Evolutionary conservation across 495 filamentous ascomycete genomes (phyloP), one percentile per base, ranked within the genome.

Genomic region (Glonium stellatum): DNA sequence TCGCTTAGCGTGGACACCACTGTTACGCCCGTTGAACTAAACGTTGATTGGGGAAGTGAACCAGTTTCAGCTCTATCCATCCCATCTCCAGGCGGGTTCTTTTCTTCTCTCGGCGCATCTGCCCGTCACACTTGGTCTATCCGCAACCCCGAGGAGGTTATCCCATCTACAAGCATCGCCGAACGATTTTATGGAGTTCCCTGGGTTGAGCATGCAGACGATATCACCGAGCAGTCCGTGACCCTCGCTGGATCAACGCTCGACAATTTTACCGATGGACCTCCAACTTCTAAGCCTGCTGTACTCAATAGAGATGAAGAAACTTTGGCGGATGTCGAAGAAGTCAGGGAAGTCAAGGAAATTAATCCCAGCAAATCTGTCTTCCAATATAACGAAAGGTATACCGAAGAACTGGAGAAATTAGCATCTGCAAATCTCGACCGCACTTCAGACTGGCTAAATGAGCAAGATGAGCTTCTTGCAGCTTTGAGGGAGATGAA

Each of bases 61-160:
- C 84, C 60, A 77, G 79, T 71, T 76, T 96, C 57, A 84, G 89
- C 54, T 2, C 65, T 76, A 4, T 70, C 68, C 11, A 90, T 97
- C 51, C 91, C 91, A 2, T 95, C 91, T 1, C 91, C 91, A 0
- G 88, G 89, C 25, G 89, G 88, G 0, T 96, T 97, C 77, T 97
- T 97, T 71, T 86, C 89, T 19, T 89, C 87, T 0, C 79, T 97
- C 18, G 86, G 81, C 15, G 77, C 82, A 1, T 79, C 83, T 51
- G 82, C 84, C 34, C 80, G 90, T 54, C 83, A 87, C 67, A 93
- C 90, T 4, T 97, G 91, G 91, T 71, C 64, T 54, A 75, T 80
- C 67, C 55, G 77, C 35, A 74, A 78, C n/a, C 77, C 76, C 13
- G 64, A 72, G 4, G 61, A 67, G 11, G 54, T 59, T 0, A 61